phyloP scores from a whole-genome alignment of 2,329 filamentous ascomycete species.

The Trichophyton mentagrophytes region DNA sequence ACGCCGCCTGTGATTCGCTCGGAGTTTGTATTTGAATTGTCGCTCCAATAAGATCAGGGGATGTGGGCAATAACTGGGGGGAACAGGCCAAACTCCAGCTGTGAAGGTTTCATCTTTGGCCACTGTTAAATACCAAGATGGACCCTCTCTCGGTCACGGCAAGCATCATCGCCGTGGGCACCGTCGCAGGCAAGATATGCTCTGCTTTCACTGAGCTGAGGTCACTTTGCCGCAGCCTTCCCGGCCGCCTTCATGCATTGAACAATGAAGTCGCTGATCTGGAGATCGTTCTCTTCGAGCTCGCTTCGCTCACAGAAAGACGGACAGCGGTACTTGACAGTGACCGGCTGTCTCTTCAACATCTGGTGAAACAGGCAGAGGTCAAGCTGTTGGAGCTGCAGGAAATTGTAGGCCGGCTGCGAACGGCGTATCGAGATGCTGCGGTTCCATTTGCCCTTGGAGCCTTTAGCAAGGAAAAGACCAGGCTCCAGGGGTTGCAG shows the following conservation, averaged over 20 bases:
- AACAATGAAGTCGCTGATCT: conserved; percentile 23
- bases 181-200: conserved; percentile 17
- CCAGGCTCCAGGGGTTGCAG: conserved; percentile 17
- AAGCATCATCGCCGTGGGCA: conserved; percentile 17
- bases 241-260: conserved; percentile 21
- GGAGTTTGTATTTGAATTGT: too few species aligned
- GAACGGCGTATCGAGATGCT: background rate
- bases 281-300: conserved; percentile 17
- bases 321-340: conserved; percentile 8
- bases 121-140: conserved; percentile 10
- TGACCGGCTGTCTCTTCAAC: conserved; percentile 11
- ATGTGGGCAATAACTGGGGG: too few species aligned
- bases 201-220: conserved; percentile 17
- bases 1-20: too few species aligned
- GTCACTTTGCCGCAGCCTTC: conserved; percentile 17
- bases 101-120: too few species aligned
- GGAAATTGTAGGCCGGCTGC: conserved; percentile 14
- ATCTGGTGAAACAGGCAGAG: conserved; percentile 18
- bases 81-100: too few species aligned
- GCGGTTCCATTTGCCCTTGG: background rate
- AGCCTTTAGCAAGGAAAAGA: conserved; percentile 14
- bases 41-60: too few species aligned
- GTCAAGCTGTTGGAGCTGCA: conserved; percentile 19
- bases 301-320: background rate
- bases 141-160: conserved; percentile 19